Conservation (phyloP, 2,329 filamentous ascomycete genomes). For the Orbilia quercus region DNA sequence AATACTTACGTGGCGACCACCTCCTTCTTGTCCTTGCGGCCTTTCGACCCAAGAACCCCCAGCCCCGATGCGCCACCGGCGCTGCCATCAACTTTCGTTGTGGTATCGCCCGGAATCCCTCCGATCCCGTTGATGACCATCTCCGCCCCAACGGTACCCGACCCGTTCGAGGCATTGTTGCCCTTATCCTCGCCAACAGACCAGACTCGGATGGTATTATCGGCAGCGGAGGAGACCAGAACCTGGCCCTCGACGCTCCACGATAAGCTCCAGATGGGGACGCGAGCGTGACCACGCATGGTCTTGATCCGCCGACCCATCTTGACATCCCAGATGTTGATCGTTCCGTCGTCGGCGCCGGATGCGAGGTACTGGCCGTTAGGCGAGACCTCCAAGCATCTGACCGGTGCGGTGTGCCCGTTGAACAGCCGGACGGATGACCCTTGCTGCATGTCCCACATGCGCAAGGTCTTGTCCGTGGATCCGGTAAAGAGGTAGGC, state of each 20-base stretch:
- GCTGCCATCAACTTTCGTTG: constrained; percentile 65
- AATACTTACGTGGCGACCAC: constrained; percentile 61
- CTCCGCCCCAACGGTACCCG: constrained; percentile 61
- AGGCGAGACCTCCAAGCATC: constrained; percentile 82
- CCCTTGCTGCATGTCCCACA: constrained; percentile 94
- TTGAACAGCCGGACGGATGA: constrained; percentile 90
- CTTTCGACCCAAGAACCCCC: constrained; percentile 57
- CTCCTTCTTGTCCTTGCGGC: constrained; percentile 56
- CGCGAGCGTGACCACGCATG: constrained; percentile 91
- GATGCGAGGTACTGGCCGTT: constrained; percentile 92
- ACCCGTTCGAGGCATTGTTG: constrained; percentile 71
- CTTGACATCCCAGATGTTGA: constrained; percentile 93
- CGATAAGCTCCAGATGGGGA: constrained; percentile 90
- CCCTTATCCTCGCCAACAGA: constrained; percentile 78
- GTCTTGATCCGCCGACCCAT: constrained; percentile 87
- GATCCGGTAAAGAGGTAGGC: constrained; percentile 93
- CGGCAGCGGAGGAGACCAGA: constrained; percentile 87
- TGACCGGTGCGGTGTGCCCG: constrained; percentile 89
- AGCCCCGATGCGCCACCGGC: constrained; percentile 67
- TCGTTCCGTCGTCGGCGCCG: constrained; percentile 86
- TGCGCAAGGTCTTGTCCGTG: constrained; percentile 90
- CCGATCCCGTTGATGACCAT: constrained; percentile 62
- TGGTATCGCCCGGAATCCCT: constrained; percentile 63
- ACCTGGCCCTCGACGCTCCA: constrained; percentile 94
- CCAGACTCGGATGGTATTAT: constrained; percentile 94